Evolutionary conservation across 352 stramenopile species (phyloP).

Genomic region (Phytopythium kandeliae): DNA sequence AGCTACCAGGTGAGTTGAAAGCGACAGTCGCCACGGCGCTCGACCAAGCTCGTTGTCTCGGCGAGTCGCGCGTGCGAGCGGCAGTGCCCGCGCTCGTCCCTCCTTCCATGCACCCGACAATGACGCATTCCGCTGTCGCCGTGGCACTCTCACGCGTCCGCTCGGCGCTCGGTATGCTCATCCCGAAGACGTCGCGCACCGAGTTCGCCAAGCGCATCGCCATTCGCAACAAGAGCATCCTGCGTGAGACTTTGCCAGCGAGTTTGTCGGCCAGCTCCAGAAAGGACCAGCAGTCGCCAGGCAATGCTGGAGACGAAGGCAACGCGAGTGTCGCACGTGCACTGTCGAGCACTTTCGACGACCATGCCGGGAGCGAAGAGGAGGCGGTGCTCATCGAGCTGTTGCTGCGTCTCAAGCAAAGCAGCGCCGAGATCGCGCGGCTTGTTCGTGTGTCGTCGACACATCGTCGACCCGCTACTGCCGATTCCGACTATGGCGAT

Average conservation of each 20-base stretch:
- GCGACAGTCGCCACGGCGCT: slow-evolving; percentile 20
- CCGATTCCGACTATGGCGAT: too few species aligned
- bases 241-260: slow-evolving; percentile 25
- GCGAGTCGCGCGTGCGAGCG: slow-evolving; percentile 21
- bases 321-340: slow-evolving; percentile 4
- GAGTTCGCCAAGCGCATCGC: slow-evolving; percentile 46
- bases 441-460: slow-evolving; percentile 2
- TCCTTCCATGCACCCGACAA: slow-evolving; percentile 28
- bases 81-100: slow-evolving; percentile 29
- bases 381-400: slow-evolving; percentile 6
- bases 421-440: slow-evolving; percentile 12
- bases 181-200: slow-evolving; percentile 36
- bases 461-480: too few species aligned
- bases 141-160: slow-evolving; percentile 30
- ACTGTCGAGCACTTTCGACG: slow-evolving; percentile 10
- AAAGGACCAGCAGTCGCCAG: background rate
- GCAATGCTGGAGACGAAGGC: slow-evolving; percentile 1
- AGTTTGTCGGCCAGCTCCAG: slow-evolving; percentile 1
- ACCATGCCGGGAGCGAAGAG: slow-evolving; percentile 4
- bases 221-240: slow-evolving; percentile 29
- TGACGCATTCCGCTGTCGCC: slow-evolving; percentile 23
- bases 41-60: slow-evolving; percentile 21
- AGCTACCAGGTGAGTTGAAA: slow-evolving; percentile 20
- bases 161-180: slow-evolving; percentile 21
- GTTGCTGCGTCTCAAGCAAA: slow-evolving; percentile 14